Evolutionary conservation across 2,329 filamentous ascomycete genomes (phyloP).

Genomic region (Escovopsis sp.): DNA sequence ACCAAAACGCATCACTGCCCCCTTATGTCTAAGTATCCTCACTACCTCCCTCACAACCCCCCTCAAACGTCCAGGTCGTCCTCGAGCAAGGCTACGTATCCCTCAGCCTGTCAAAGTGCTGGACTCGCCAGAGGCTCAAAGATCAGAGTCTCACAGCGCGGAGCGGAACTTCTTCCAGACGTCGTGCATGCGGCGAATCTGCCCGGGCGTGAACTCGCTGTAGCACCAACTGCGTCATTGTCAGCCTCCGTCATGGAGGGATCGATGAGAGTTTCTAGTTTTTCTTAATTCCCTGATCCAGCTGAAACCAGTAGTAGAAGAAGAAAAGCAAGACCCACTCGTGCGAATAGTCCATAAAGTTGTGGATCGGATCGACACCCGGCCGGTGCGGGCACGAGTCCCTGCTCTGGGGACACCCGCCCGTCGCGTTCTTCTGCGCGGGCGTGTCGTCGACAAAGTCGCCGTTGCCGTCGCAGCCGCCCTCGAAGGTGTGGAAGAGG

Average conservation of each 20-base stretch:
- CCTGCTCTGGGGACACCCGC: constrained; percentile 17
- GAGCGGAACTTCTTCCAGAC: constrained; percentile 3
- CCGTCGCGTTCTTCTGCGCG: constrained; percentile 11
- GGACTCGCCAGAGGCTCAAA: too few species aligned
- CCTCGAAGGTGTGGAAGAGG: constrained; percentile 27
- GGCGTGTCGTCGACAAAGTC: constrained; percentile 26
- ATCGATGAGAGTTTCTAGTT: not conserved
- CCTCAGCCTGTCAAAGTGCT: too few species aligned
- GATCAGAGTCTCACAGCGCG: too few species aligned
- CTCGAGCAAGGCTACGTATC: too few species aligned
- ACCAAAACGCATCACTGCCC: too few species aligned
- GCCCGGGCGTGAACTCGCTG: constrained; percentile 7
- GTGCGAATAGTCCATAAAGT: constrained; percentile 16
- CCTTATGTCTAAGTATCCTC: too few species aligned
- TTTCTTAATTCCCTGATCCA: not conserved
- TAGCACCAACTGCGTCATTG: constrained; percentile 3
- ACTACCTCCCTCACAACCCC: too few species aligned
- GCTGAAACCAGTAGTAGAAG: not conserved
- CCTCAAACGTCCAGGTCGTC: too few species aligned
- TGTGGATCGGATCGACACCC: constrained; percentile 14
- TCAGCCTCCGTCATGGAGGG: not conserved
- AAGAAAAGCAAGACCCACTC: constrained; percentile 2
- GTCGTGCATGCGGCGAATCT: constrained; percentile 5
- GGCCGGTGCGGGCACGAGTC: constrained; percentile 14
- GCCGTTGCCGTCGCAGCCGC: constrained; percentile 17